These are phyloP conservation scores for Hevea brasiliensis DNA, from an alignment of 345 rosid genomes.

Conservation along the genomic window DNA sequence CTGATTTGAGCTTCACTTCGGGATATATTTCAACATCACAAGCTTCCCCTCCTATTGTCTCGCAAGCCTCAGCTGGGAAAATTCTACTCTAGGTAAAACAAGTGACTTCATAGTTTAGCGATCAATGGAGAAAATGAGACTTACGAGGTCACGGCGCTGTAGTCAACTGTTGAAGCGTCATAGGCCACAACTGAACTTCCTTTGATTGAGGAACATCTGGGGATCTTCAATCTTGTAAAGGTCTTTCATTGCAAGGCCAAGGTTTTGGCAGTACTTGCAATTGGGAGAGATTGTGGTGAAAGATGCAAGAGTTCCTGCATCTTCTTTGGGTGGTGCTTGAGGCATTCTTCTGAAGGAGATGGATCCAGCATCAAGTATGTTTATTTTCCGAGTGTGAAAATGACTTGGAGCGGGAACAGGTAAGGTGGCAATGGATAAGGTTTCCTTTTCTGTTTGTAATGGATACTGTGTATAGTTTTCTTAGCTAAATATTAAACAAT, in stretches of 20 bases:
- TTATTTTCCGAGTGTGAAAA: not conserved
- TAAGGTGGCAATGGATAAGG: slow-evolving; percentile 18
- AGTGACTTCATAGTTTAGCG: not conserved
- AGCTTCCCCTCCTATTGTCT: slow-evolving; percentile 62
- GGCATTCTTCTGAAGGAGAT: not conserved
- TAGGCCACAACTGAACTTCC: slow-evolving; percentile 19
- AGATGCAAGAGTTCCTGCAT: slow-evolving; percentile 41
- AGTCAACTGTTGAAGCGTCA: slow-evolving; percentile 48
- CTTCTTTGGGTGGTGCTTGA: slow-evolving; percentile 5
- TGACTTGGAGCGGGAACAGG: not conserved
- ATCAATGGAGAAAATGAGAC: not conserved
- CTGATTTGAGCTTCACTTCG: slow-evolving; percentile 58
- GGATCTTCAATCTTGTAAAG: slow-evolving; percentile 12
- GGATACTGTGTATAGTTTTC: too few species aligned
- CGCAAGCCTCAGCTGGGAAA: slow-evolving; percentile 72
- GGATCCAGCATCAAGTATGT: not conserved
- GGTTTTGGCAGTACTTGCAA: slow-evolving; percentile 24
- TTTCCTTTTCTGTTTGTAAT: not conserved
- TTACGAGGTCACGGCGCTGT: slow-evolving; percentile 39
- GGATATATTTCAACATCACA: slow-evolving; percentile 62
- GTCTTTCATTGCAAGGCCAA: slow-evolving; percentile 26
- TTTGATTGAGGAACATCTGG: slow-evolving; percentile 20
- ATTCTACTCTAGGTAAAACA: slow-evolving; percentile 37
- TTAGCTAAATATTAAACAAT: too few species aligned
- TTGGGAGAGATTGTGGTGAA: not conserved